phyloP scores from a whole-genome alignment of 129 eudicot species.

The Tagetes patula region DNA sequence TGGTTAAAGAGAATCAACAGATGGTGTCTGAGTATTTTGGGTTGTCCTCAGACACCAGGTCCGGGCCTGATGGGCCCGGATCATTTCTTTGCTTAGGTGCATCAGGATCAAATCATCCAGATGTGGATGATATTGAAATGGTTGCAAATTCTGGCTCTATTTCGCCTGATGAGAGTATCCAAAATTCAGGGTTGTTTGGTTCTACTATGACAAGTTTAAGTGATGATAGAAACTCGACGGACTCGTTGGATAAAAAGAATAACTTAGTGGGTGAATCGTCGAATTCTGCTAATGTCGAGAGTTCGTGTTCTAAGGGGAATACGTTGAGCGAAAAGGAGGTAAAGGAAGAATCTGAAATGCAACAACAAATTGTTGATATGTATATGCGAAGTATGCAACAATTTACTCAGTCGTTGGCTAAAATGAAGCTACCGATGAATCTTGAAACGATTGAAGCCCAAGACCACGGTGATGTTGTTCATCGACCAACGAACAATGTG shows the following conservation, averaged over 20 bases:
- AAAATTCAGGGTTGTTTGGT: conserved; percentile 64
- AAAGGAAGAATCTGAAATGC: conserved; percentile 69
- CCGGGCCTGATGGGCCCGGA: conserved; percentile 36
- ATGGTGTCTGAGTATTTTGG: conserved; percentile 73
- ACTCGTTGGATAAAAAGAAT: conserved; percentile 51
- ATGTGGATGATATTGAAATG: conserved; percentile 65
- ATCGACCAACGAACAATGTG: conserved; percentile 26
- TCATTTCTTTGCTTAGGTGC: conserved; percentile 78
- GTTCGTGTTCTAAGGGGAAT: conserved; percentile 33
- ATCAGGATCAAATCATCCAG: conserved; percentile 11
- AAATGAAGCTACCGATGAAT: conserved; percentile 89
- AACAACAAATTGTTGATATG: conserved; percentile 85
- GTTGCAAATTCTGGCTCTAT: conserved; percentile 39
- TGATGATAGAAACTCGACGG: conserved; percentile 64
- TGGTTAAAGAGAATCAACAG: conserved; percentile 52
- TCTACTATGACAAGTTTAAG: conserved; percentile 75
- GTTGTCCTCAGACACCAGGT: conserved; percentile 15
- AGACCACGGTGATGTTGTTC: conserved; percentile 38
- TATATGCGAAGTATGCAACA: conserved; percentile 95
- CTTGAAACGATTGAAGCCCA: conserved; percentile 41
- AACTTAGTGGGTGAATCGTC: conserved; percentile 20
- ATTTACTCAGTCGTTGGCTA: conserved; percentile 71
- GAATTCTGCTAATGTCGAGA: conserved; percentile 29
- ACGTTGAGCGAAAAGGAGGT: conserved; percentile 29
- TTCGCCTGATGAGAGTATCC: conserved; percentile 56